A percentile compares a stretch with the other conserved stretches of the same genome.
Evolutionary conservation across 306 rosid genomes (phyloP).

Genomic region (Myrica gale): DNA sequence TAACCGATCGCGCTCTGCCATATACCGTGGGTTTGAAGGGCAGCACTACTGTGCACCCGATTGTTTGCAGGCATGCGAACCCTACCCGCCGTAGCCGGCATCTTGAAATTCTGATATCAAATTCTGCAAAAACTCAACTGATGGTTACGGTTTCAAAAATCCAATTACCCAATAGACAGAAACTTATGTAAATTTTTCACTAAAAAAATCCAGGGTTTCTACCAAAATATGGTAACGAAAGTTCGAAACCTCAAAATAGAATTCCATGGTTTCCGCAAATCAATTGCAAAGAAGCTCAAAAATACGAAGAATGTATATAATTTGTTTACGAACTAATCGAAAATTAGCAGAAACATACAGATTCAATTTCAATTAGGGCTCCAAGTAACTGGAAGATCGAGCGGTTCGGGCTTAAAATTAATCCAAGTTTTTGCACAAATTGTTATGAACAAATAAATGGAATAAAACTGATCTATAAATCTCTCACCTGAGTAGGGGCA

Average conservation of each 20-base stretch:
- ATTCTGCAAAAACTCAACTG: conserved; percentile 18
- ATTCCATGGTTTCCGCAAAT: background rate
- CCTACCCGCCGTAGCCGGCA: conserved; percentile 97
- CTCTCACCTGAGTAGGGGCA: background rate
- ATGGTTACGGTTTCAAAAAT: background rate
- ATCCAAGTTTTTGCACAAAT: background rate
- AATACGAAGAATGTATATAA: background rate
- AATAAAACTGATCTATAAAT: background rate
- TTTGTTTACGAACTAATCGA: background rate
- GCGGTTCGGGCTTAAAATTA: background rate
- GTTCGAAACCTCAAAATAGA: background rate
- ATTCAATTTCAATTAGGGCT: background rate
- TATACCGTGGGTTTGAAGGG: conserved; percentile 94
- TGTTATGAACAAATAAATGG: background rate
- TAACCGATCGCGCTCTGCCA: conserved; percentile 98
- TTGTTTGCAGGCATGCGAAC: conserved; percentile 99
- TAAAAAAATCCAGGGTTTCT: no score
- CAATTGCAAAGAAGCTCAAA: background rate
- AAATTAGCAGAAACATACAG: background rate
- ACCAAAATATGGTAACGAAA: background rate
- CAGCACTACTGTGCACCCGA: conserved; percentile 95
- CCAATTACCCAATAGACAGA: no score
- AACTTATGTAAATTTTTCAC: no score
- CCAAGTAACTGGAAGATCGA: background rate
- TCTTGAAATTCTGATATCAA: conserved; percentile 44